A percentile compares a stretch with the other conserved stretches of the same genome.
These are phyloP conservation scores for Funneliformis geosporum DNA, from an alignment of 192 early-diverging fungal species.

Conservation along the genomic window DNA sequence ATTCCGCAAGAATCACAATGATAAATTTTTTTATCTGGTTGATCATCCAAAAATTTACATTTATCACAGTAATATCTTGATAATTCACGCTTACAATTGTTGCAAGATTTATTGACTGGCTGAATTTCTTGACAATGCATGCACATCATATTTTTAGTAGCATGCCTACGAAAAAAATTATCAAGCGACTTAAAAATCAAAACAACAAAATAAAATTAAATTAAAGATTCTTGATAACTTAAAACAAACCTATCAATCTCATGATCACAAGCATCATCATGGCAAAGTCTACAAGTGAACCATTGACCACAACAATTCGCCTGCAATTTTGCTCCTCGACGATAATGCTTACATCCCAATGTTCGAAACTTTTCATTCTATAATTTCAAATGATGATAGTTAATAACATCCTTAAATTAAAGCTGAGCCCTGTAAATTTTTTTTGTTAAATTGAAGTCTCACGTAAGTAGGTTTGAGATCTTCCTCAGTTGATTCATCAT, in stretches of 20 bases:
- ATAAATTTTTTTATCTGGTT: conserved; percentile 80
- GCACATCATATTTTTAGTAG: conserved; percentile 84
- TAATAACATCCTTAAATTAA: neutral
- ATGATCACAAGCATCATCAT: conserved; percentile 78
- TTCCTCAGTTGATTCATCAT: neutral
- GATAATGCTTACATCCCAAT: conserved; percentile 82
- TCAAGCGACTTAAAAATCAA: no score
- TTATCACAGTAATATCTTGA: conserved; percentile 84
- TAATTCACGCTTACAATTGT: conserved; percentile 64
- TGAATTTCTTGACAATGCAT: conserved; percentile 88
- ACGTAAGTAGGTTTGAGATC: neutral
- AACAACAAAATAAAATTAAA: no score
- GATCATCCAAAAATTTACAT: conserved; percentile 93
- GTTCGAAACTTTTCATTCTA: conserved; percentile 55
- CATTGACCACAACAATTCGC: conserved; percentile 81
- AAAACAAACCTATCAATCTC: conserved; percentile 65
- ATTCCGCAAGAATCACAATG: conserved; percentile 94
- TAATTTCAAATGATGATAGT: neutral
- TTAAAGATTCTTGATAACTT: no score
- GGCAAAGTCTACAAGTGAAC: conserved; percentile 80
- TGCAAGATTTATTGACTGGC: conserved; percentile 73
- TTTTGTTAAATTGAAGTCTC: neutral
- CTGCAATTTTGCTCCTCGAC: conserved; percentile 69
- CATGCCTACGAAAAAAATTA: neutral
- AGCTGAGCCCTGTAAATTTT: no score